These are phyloP conservation scores for Medicago truncatula DNA, from an alignment of 306 rosid genomes.

Conservation along the genomic window MtrunA17r5.0-ANR NC_053042.1:35900501-35901000, in stretches of 20 bases:
- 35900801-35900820: conserved; percentile 91
- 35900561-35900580: too few relatives aligned
- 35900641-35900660: background rate
- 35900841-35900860: conserved; percentile 74
- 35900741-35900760: background rate
- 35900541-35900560: too few relatives aligned
- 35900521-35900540: too few relatives aligned
- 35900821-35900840: conserved; percentile 85
- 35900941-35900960: background rate
- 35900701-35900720: conserved; percentile 25
- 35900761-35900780: conserved; percentile 56
- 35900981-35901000: conserved; percentile 18
- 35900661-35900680: background rate
- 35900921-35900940: background rate
- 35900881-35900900: conserved; percentile 31
- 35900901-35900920: conserved; percentile 5
- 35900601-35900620: background rate
- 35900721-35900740: conserved; percentile 16
- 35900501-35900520: too few relatives aligned
- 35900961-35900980: conserved; percentile 1
- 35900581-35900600: too few relatives aligned
- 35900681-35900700: conserved; percentile 18
- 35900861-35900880: conserved; percentile 71
- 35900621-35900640: background rate
- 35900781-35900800: conserved; percentile 71